phyloP scores from a whole-genome alignment of 106 monocot species.

The Xerophyta viscosa region DNA sequence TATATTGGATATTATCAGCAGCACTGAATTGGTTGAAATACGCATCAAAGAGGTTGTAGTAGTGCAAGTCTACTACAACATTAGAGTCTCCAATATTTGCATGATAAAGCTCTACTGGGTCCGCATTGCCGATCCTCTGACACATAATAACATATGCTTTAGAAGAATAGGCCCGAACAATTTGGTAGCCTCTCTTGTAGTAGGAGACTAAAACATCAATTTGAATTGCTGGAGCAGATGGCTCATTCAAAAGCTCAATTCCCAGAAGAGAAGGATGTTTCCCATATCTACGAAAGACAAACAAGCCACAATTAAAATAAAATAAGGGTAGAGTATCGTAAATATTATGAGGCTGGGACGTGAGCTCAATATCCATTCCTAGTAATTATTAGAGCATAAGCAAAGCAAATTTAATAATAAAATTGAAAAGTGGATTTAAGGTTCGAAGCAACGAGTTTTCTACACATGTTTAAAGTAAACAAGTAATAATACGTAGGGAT shows the following conservation, averaged over 20 bases:
- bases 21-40: conserved; percentile 43
- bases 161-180: conserved; percentile 62
- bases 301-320: neutral
- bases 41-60: conserved; percentile 73
- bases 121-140: conserved; percentile 85
- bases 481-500: no score
- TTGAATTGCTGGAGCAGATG: conserved; percentile 60
- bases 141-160: conserved; percentile 69
- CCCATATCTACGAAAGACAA: conserved; percentile 41
- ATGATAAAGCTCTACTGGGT: conserved; percentile 70
- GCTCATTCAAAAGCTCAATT: conserved; percentile 81
- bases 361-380: no score
- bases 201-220: conserved; percentile 63
- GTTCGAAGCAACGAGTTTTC: no score
- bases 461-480: no score
- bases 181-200: conserved; percentile 64
- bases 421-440: no score
- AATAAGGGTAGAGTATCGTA: no score
- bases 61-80: conserved; percentile 75
- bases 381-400: no score
- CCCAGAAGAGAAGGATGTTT: conserved; percentile 63
- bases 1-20: conserved; percentile 54
- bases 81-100: conserved; percentile 61
- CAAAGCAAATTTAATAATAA: no score
- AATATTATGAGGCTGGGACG: no score